Conservation (phyloP, 345 rosid species). For the Nephelium lappaceum region DNA sequence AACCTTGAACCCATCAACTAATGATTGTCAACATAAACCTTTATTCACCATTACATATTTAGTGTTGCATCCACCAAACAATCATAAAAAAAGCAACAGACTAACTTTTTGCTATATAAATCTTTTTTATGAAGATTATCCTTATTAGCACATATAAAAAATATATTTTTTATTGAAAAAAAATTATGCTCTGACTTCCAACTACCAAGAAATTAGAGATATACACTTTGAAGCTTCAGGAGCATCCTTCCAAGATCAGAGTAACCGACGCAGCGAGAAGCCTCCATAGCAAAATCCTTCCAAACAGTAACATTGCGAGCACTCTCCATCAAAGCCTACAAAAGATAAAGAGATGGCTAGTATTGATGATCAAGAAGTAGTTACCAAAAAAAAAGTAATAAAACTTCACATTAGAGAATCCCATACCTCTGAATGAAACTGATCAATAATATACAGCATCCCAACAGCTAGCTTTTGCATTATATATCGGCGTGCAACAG, state of each 20-base stretch:
- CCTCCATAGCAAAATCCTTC: slow-evolving; percentile 95
- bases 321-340: slow-evolving; percentile 74
- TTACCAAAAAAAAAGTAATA: slow-evolving; percentile 13
- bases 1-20: not conserved
- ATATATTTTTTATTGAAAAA: not conserved
- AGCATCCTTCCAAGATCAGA: slow-evolving; percentile 89
- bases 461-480: slow-evolving; percentile 87
- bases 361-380: slow-evolving; percentile 22
- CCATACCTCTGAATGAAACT: slow-evolving; percentile 74
- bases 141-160: not conserved
- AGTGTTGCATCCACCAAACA: not conserved
- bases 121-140: not conserved
- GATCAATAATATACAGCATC: slow-evolving; percentile 88
- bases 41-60: not conserved
- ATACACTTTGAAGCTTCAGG: slow-evolving; percentile 83
- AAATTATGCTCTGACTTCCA: not conserved
- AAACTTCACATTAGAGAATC: slow-evolving; percentile 12
- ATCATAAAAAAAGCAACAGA: not conserved
- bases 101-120: not conserved
- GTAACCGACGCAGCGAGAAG: slow-evolving; percentile 78
- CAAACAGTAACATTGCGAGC: slow-evolving; percentile 76
- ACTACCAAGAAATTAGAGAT: slow-evolving; percentile 15
- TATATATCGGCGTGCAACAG: slow-evolving; percentile 74
- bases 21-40: not conserved
- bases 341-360: slow-evolving; percentile 21